phyloP scores from a whole-genome alignment of 1,284 basidiomycete species.

The Papiliotrema flavescens region DNA sequence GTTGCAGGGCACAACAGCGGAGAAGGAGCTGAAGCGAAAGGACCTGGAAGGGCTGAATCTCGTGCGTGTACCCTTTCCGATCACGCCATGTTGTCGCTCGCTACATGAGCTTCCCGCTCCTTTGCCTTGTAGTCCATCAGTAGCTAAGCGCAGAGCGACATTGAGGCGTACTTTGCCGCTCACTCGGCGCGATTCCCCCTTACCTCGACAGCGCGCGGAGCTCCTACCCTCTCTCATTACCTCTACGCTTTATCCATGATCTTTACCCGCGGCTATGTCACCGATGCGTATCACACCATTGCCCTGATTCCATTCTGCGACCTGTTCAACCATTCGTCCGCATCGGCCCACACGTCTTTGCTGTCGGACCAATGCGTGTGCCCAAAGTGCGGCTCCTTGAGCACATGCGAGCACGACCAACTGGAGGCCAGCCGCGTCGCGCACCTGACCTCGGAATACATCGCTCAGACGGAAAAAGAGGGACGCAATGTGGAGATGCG shows the following conservation, averaged over 20 bases:
- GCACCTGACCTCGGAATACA: constrained; percentile 16
- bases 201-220: constrained; percentile 7
- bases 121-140: too few relatives aligned
- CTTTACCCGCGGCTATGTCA: constrained; percentile 77
- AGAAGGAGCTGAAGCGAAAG: constrained; percentile 25
- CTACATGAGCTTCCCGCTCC: too few relatives aligned
- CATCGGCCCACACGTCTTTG: constrained; percentile 15
- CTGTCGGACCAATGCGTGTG: constrained; percentile 83
- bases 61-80: constrained; percentile 12
- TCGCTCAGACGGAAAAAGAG: constrained; percentile 8
- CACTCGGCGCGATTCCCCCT: constrained; percentile 10
- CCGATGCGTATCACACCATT: constrained; percentile 77
- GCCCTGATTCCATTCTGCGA: constrained; percentile 87
- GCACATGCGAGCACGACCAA: constrained; percentile 68
- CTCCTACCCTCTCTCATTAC: constrained; percentile 56
- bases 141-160: background rate
- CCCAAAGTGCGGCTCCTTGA: constrained; percentile 67
- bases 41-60: constrained; percentile 28
- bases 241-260: constrained; percentile 72
- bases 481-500: constrained; percentile 41
- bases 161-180: constrained; percentile 16
- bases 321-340: constrained; percentile 70
- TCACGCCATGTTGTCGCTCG: too few relatives aligned
- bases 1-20: constrained; percentile 37
- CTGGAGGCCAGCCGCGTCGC: constrained; percentile 13